Base-by-base conservation (phyloP, 1,284 basidiomycete genomes). In the Stereum hirsutum region DNA sequence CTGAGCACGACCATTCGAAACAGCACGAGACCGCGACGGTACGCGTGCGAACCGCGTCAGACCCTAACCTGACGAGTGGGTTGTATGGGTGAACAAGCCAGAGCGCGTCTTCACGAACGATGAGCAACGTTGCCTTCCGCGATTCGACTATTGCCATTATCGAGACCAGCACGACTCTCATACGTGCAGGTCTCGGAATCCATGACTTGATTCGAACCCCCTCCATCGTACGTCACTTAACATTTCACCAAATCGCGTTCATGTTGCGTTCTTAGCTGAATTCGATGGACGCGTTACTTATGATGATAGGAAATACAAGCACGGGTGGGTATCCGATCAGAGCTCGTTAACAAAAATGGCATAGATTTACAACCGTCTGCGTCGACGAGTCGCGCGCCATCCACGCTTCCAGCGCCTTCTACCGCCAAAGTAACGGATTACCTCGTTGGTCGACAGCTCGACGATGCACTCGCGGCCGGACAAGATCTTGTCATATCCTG, bases 111-210 rank as follows among this genome's bases (percentile, higher is more conserved):
- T n/a, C n/a, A n/a, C n/a, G n/a, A n/a, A 43, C 44, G 27, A 50
- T 50, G 49, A 46, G 36, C 48, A 50, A 40, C 49, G 42, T 73
- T 68, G 72, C 78, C 33, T 86, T 90, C 59, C 85, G 89, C 58
- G 89, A 92, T 60, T 76, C 86, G 43, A 82, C 77, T 41, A 74
- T 92, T 39, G 74, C 92, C 48, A 69, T 93, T 59, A 75, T 94
- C 57, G 89, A 92, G 61, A 85, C 82, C 10, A 74, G 80, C 32
- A 69, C 81, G 38, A 82, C 85, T 7, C 60, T 70, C 39, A 64
- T 93, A 44, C 76, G 83, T 27, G 89, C 86, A 35, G 85, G 87
- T 6, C 67, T 87, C 28, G 90, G 91, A 34, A 72, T 94, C 12
- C 72, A 82, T 51, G 91, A 94, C 48, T 75, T 93, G 17, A 68